Conservation (phyloP, 148 eudicot species). For the Rheum nobile region DNA sequence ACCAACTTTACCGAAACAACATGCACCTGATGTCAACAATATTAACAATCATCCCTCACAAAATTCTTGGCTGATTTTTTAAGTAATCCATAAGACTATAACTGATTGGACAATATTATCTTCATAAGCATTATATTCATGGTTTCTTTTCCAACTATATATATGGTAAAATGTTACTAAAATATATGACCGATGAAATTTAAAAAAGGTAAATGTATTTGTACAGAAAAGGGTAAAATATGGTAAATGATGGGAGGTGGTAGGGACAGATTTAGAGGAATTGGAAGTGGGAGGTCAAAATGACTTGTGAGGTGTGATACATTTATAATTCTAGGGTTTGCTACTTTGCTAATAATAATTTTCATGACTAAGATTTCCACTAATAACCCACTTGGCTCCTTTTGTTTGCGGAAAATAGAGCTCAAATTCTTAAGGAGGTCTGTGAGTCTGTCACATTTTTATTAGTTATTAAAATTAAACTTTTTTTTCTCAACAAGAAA, state of each 20-base stretch:
- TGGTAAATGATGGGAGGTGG: not conserved
- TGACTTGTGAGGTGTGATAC: not conserved
- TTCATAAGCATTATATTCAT: too few relatives aligned
- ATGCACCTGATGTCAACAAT: too few relatives aligned
- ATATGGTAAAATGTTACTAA: too few relatives aligned
- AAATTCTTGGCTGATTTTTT: too few relatives aligned
- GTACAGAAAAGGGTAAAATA: not conserved
- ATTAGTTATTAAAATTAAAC: not conserved
- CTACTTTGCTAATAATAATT: not conserved
- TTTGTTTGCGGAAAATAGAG: not conserved
- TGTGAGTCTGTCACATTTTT: not conserved
- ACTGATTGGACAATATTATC: too few relatives aligned
- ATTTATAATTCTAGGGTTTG: not conserved
- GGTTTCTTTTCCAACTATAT: too few relatives aligned
- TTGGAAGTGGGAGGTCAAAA: not conserved
- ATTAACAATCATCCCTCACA: too few relatives aligned
- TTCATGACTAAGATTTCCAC: slow-evolving; percentile 1
- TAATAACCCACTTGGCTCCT: not conserved
- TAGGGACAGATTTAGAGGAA: not conserved
- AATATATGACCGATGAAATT: not conserved
- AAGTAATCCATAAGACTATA: too few relatives aligned
- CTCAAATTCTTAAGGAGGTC: not conserved
- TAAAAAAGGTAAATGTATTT: not conserved
- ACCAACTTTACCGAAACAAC: too few relatives aligned
- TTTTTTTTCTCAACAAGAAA: not conserved